Conservation (phyloP, 2,329 filamentous ascomycete species). For the Calonectria fujianensis region DNA sequence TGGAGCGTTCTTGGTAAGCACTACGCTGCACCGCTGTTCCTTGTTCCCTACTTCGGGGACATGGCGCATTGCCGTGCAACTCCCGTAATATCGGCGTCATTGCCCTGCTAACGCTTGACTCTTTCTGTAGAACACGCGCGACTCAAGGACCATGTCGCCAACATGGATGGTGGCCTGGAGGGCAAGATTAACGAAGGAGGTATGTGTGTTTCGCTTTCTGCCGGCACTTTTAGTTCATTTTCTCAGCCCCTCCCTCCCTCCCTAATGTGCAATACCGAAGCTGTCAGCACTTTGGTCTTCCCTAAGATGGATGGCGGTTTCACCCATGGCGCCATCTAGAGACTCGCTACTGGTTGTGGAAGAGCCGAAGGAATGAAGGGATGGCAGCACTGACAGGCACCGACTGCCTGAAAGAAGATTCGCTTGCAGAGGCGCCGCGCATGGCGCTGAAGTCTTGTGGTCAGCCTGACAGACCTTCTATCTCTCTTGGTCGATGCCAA, state of each 20-base stretch:
- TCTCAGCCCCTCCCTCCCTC: neutral
- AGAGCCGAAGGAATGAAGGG: neutral
- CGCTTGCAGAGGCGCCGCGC: constrained; percentile 61
- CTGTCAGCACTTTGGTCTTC: constrained; percentile 33
- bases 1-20: constrained; percentile 93
- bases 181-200: constrained; percentile 95
- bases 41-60: constrained; percentile 10
- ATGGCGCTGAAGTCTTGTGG: constrained; percentile 59
- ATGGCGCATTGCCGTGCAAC: constrained; percentile 42
- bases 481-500: constrained; percentile 22
- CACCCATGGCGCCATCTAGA: constrained; percentile 37
- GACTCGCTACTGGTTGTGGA: neutral
- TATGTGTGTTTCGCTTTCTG: constrained; percentile 68
- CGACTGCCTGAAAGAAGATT: constrained; percentile 44
- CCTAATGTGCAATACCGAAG: constrained; percentile 5
- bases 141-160: constrained; percentile 90
- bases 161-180: constrained; percentile 92
- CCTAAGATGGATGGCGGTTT: constrained; percentile 43
- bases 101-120: constrained; percentile 48
- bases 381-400: constrained; percentile 34
- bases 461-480: constrained; percentile 40
- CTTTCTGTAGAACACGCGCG: constrained; percentile 85
- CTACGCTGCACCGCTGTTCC: constrained; percentile 42
- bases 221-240: constrained; percentile 49
- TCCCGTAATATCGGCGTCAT: constrained; percentile 43